Evolutionary conservation across 225 moss, liverwort and hornwort species (phyloP), one percentile per base, ranked within the genome.

Genomic region (Ulota crispa): DNA sequence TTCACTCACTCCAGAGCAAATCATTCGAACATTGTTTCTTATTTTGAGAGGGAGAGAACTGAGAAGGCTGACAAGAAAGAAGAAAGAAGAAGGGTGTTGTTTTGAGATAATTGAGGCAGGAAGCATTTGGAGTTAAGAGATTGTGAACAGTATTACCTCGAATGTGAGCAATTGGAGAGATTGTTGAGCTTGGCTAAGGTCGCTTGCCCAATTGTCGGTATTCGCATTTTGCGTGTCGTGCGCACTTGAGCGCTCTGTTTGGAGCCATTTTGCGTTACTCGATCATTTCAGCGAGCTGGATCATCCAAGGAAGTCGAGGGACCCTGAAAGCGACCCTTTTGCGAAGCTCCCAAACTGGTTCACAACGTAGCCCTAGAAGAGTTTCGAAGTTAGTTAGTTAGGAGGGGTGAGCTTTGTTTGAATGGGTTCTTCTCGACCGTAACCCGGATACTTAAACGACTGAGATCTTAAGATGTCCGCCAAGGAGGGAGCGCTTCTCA

Each of bases 211-310:
- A 7, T 75, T 55, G 23, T 39, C 23, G 47, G 41, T 50, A 43
- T 63, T 24, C 18, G 39, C 39, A 43, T 21, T 56, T 53, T 42
- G 72, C 11, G 23, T 8, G 27, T 39, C 54, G 57, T 39, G 69
- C 32, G 68, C 42, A 14, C 50, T 30, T 63, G 16, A 7, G 11
- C 11, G 4, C 56, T 21, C 41, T 63, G 2, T 64, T 65, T 30
- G 67, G 27, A 72, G 41, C 24, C 41, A 24, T 31, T 78, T 45
- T 42, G 23, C 34, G 36, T 54, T 6, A 34, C 9, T 81, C 47
- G 13, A 24, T 23, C 80, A 62, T 81, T 74, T 75, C 21, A 26
- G 16, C 85, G 87, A 85, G 82, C 87, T 88, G 87, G 87, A 88
- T 82, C 79, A 72, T 65, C 4, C 52, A 76, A 72, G 16, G 82